Evolutionary conservation across 1,284 basidiomycete species (phyloP), one percentile per base, ranked within the genome.

Genomic region (Malassezia sp.): DNA sequence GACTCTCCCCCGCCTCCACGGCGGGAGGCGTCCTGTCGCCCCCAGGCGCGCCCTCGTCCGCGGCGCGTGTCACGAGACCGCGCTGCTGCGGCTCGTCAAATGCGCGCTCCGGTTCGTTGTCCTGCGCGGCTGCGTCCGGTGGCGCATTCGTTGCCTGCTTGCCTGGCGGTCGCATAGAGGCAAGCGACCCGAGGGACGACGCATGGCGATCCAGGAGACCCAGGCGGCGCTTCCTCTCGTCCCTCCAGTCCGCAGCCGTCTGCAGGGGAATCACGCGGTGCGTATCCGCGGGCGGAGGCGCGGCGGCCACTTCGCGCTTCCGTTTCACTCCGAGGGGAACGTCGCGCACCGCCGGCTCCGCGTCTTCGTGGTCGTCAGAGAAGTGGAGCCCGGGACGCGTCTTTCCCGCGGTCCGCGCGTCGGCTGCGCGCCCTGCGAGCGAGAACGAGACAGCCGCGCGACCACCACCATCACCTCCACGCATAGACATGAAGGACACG

Each of bases 211-310:
- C 54, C 9, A 54, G 30, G 21, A 50, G 10, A 4, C 63, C 63
- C 10, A 64, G 35, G 2, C 62, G 52, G 26, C 52, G 42, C 36
- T 59, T 64, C 15, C 62, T 45, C 18, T 64, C 63, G 21, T 64
- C 53, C 11, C 59, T 48, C 63, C 63, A 67, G 40, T 67, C 57
- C 12, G 47, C 37, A 21, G 55, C 51, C 28, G 57, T 42, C 11
- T 42, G 15, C 17, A 61, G 42, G 10, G 59, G 59, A 10, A 61
- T 61, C n/a, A 59, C 42, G 3, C 53, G 55, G 0, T 49, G 41
- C 5, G 7, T 20, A 14, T 31, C 15, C 20, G 7, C 14, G 14
- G 2, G 27, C 12, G 9, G 14, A 10, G 5, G 27, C 14, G 8
- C 21, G 28, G 22, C 24, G 30, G 35, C 11, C 2, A 21, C 29